These are phyloP conservation scores for Phaseolus coccineus DNA, from an alignment of 331 rosid species.

Conservation along the genomic window DNA sequence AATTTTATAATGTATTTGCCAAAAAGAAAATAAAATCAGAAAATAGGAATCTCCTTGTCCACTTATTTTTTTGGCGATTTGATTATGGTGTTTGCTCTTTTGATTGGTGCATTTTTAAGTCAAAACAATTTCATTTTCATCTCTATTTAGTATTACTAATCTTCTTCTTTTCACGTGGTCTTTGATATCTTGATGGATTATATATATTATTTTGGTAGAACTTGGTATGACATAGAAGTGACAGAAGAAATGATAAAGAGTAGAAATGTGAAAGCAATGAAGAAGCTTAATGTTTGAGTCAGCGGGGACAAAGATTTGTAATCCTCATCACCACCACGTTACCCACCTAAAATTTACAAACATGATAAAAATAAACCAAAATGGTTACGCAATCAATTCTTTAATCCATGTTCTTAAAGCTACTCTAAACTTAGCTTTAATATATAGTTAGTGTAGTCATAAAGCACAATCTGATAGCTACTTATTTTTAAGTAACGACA, in stretches of 20 bases:
- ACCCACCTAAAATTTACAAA: constrained; percentile 33
- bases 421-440: constrained; percentile 33
- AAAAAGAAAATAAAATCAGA: no score
- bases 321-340: constrained; percentile 31
- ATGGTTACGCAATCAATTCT: constrained; percentile 46
- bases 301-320: constrained; percentile 48
- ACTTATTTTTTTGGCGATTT: no score
- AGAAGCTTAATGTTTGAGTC: constrained; percentile 47
- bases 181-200: not conserved
- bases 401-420: constrained; percentile 45
- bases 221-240: not conserved
- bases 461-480: constrained; percentile 49
- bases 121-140: not conserved
- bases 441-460: constrained; percentile 43
- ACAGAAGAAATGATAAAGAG: constrained; percentile 33
- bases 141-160: not conserved
- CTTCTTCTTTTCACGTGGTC: not conserved
- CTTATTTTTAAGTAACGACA: constrained; percentile 44
- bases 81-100: no score
- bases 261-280: constrained; percentile 16
- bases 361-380: constrained; percentile 38
- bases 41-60: no score
- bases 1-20: no score
- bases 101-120: not conserved
- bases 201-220: not conserved